Percentiles rank a stretch among this genome's conserved stretches.
These are phyloP conservation scores for Penicillium salamii DNA, from an alignment of 495 filamentous ascomycete species.

Conservation along the genomic window DNA sequence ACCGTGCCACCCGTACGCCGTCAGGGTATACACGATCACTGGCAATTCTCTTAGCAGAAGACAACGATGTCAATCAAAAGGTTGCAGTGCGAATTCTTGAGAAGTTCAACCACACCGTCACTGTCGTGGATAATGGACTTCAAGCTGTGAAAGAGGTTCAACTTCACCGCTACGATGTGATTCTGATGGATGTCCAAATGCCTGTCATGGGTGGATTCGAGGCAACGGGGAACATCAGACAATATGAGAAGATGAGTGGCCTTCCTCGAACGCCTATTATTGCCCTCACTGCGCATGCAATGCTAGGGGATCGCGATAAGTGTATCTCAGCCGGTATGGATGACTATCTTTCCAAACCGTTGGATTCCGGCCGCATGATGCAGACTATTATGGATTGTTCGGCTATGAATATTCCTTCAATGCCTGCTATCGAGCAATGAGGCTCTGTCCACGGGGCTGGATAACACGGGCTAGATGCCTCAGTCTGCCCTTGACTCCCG, in stretches of 20 bases:
- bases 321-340: conserved; percentile 78
- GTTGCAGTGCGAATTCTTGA: conserved; percentile 72
- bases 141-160: conserved; percentile 68
- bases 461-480: too few relatives aligned
- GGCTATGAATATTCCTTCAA: conserved; percentile 16
- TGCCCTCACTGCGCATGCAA: conserved; percentile 79
- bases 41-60: conserved; percentile 82
- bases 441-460: too few relatives aligned
- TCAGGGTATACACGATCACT: conserved; percentile 87
- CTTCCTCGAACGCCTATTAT: conserved; percentile 64
- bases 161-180: conserved; percentile 61
- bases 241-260: conserved; percentile 49
- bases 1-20: conserved; percentile 73
- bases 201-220: conserved; percentile 76
- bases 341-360: conserved; percentile 78
- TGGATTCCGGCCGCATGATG: conserved; percentile 65
- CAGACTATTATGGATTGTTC: conserved; percentile 65
- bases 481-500: too few relatives aligned
- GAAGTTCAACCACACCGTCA: conserved; percentile 71
- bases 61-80: conserved; percentile 77
- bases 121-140: conserved; percentile 70
- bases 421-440: not conserved
- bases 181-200: conserved; percentile 89
- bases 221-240: conserved; percentile 69
- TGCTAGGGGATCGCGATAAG: conserved; percentile 78